A percentile compares a stretch with the other conserved stretches of the same genome.
Conservation (phyloP, 148 eudicot genomes). For the Tetragonia tetragonoides region DNA sequence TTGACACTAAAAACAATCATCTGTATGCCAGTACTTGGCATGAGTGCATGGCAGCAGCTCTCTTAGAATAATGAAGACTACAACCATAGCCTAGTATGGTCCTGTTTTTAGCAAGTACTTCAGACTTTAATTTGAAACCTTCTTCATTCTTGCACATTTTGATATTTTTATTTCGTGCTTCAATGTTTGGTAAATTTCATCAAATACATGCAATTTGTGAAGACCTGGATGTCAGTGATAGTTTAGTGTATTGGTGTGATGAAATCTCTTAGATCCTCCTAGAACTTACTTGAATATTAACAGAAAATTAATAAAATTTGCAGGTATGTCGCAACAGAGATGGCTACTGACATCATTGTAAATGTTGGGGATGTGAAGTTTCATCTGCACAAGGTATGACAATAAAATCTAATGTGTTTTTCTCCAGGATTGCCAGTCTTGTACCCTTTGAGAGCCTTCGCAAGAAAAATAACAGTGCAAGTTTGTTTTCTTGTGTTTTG, state of each 20-base stretch:
- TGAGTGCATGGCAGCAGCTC: neutral
- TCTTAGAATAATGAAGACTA: neutral
- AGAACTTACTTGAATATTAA: constrained; percentile 8
- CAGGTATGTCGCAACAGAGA: constrained; percentile 88
- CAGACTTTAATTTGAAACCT: neutral
- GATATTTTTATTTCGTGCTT: neutral
- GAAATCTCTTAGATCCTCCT: neutral
- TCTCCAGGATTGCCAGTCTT: neutral
- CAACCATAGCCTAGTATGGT: no score
- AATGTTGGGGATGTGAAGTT: constrained; percentile 78
- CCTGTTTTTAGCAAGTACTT: no score
- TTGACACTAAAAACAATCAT: neutral
- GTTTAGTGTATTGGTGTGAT: neutral
- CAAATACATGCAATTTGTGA: neutral
- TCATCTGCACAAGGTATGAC: constrained; percentile 84
- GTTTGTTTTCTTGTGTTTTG: neutral
- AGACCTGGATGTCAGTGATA: neutral
- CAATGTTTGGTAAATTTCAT: neutral
- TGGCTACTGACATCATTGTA: constrained; percentile 65
- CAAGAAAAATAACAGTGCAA: neutral
- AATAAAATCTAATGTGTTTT: neutral
- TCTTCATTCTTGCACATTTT: neutral
- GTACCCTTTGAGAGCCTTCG: neutral
- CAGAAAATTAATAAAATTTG: constrained; percentile 15
- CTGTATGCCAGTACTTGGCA: neutral